phyloP scores from a whole-genome alignment of 495 filamentous ascomycete species.

The Penicillium cosmopolitanum region DNA sequence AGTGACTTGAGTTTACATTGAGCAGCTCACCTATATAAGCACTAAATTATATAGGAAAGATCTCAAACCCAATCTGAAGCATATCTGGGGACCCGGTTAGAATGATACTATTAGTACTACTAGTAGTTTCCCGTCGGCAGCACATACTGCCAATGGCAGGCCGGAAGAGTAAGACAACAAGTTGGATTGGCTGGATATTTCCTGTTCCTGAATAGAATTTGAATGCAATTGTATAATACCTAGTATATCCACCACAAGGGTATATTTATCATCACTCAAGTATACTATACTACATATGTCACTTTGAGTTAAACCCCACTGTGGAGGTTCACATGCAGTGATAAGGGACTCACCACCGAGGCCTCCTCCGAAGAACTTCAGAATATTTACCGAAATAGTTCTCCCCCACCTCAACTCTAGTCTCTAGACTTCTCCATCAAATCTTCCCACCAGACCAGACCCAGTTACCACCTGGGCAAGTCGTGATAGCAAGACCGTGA shows the following conservation, averaged over 20 bases:
- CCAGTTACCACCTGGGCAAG: too few species aligned
- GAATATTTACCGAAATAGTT: background rate
- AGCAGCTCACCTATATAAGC: too few species aligned
- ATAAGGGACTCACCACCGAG: background rate
- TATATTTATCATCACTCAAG: too few species aligned
- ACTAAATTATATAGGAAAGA: too few species aligned
- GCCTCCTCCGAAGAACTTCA: background rate
- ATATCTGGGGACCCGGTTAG: too few species aligned
- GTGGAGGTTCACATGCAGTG: constrained; percentile 16
- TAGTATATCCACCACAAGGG: too few species aligned
- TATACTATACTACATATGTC: too few species aligned
- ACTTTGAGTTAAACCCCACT: constrained; percentile 10
- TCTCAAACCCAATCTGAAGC: too few species aligned
- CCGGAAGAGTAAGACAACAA: background rate
- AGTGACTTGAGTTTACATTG: too few species aligned
- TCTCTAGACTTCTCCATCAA: background rate
- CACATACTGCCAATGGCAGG: background rate
- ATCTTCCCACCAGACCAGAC: background rate
- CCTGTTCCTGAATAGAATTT: background rate
- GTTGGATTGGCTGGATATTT: background rate
- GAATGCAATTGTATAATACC: background rate
- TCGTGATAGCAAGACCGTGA: background rate
- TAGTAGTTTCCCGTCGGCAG: too few species aligned
- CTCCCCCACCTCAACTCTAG: background rate
- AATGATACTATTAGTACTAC: background rate